phyloP scores from a whole-genome alignment of 129 eudicot species.

The Chrysanthemum lavandulifolium region DNA sequence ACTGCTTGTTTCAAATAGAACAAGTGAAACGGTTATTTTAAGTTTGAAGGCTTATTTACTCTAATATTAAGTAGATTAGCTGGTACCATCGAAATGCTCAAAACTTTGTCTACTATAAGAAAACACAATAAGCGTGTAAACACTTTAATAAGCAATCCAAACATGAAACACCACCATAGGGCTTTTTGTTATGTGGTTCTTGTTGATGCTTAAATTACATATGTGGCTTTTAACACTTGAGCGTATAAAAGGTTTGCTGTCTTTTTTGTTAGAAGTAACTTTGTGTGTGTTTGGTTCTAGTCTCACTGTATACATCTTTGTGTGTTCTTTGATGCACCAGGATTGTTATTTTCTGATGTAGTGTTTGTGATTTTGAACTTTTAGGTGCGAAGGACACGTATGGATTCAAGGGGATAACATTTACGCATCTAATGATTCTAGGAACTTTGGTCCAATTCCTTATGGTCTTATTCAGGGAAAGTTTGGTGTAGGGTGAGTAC shows the following conservation, averaged over 20 bases:
- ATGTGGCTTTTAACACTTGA: not conserved
- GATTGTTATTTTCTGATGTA: not conserved
- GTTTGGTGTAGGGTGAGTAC: conserved; percentile 68
- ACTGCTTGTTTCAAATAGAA: no score
- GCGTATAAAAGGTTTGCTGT: not conserved
- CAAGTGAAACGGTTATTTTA: no score
- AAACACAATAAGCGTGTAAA: no score
- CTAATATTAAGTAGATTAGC: no score
- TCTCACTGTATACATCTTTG: not conserved
- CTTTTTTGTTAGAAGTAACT: not conserved
- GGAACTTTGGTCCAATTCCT: conserved; percentile 80
- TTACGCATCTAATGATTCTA: conserved; percentile 80
- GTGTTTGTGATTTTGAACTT: conserved; percentile 26
- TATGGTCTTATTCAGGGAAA: conserved; percentile 73
- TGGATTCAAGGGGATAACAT: conserved; percentile 96
- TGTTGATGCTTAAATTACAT: not conserved
- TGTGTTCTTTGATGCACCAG: not conserved
- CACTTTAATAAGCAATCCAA: no score
- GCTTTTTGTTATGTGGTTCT: not conserved
- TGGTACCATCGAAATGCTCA: no score
- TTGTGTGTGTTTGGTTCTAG: not conserved
- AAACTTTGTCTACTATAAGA: no score
- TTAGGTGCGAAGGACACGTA: conserved; percentile 91
- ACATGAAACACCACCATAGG: not conserved
- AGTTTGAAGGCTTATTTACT: no score